Base-by-base conservation (phyloP, 2,329 filamentous ascomycete genomes). In the Metarhizium album region DNA sequence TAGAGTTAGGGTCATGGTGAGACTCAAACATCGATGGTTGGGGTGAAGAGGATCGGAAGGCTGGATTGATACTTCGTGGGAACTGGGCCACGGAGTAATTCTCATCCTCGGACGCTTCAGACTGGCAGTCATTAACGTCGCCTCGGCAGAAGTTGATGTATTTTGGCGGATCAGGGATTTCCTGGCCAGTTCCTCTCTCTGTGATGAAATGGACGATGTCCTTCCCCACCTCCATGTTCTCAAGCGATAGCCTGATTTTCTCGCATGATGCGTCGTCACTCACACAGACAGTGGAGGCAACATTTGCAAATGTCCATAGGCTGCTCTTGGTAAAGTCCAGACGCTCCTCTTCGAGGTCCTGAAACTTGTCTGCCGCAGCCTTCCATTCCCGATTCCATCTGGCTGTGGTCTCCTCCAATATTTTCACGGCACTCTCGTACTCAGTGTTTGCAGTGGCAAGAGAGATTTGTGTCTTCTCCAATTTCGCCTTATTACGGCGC, bases 381-480 rank as follows among this genome's bases (percentile, higher is more conserved):
- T 97, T 98, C 93, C 93, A 98, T 66, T 98, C 93, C 60, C 91
- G 80, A 64, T 98, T 98, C 93, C 93, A 98, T 50, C 91, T 80
- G 4, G 82, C 86, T 0, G 93, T 98, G 0, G 93, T 98, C 59
- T 97, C 93, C 64, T 98, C 91, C 4, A 98, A 77, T 1, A 87
- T 78, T 68, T 97, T 97, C 53, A 98, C 86, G 0, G 93, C 90
- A 48, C 82, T 81, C 67, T 98, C 91, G 64, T 98, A 98, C 61
- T 97, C 93, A 43, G 82, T 84, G 69, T 94, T 97, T 54, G 90
- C 90, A 7, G 84, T 83, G 0, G 90, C 90, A 53, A 98, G 79
- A 62, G 90, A 94, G 60, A 96, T 93, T 66, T 98, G 93, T 1
- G 93, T 97, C 78, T 98, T 98, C 68, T 98, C 93, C 42, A 98